Evolutionary conservation across 306 rosid genomes (phyloP).

Genomic region (Bauhinia variegata): DNA sequence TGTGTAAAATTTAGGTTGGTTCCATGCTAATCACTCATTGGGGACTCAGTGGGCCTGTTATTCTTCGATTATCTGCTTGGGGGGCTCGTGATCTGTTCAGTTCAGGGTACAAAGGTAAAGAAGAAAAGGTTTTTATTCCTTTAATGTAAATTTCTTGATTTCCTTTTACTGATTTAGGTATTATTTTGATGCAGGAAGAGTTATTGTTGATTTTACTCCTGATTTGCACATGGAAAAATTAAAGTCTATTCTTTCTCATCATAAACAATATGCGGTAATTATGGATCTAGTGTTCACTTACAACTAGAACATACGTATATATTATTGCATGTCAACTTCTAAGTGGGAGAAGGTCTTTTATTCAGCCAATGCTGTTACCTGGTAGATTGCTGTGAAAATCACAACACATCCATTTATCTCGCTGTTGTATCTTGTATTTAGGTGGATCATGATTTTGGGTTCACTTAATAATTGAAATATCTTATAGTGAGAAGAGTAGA

Average conservation of each 20-base stretch:
- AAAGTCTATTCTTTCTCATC: constrained; percentile 64
- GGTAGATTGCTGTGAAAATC: neutral
- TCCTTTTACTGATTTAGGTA: constrained; percentile 35
- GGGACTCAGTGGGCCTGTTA: constrained; percentile 96
- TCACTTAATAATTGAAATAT: constrained; percentile 29
- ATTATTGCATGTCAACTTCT: constrained; percentile 4
- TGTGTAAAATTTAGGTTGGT: constrained; percentile 62
- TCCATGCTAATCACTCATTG: constrained; percentile 91
- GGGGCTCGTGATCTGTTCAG: constrained; percentile 79
- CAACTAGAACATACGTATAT: constrained; percentile 22
- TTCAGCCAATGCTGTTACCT: constrained; percentile 2
- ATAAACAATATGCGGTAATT: constrained; percentile 71
- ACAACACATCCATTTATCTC: neutral
- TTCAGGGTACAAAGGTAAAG: constrained; percentile 70
- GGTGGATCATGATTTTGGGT: neutral
- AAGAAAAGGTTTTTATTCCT: neutral
- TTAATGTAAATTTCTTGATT: neutral
- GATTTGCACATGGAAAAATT: constrained; percentile 71
- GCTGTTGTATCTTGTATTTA: neutral
- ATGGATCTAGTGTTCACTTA: constrained; percentile 27
- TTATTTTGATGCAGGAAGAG: constrained; percentile 63
- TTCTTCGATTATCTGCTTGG: constrained; percentile 96
- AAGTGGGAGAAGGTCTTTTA: constrained; percentile 19
- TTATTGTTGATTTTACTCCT: constrained; percentile 77
- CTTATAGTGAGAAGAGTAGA: too few relatives aligned